Conservation (phyloP, 2,329 filamentous ascomycete genomes). For the Claviceps pusilla region DNA sequence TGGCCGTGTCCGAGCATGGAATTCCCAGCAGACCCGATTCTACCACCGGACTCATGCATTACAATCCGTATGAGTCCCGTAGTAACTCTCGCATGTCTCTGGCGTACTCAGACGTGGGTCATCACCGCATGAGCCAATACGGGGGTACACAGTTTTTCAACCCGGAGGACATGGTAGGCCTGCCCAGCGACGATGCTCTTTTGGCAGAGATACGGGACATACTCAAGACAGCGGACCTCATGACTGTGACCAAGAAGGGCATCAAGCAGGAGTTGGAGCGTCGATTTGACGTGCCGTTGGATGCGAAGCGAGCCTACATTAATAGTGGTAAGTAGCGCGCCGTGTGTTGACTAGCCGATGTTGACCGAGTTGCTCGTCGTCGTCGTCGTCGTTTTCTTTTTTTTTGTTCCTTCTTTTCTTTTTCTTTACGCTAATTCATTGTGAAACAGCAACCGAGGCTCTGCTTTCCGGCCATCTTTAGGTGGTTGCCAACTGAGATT, state of each 20-base stretch:
- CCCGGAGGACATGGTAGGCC: conserved; percentile 52
- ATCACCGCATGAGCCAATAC: conserved; percentile 46
- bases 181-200: conserved; percentile 80
- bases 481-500: conserved; percentile 5
- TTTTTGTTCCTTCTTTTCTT: not conserved
- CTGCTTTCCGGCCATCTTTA: conserved; percentile 64
- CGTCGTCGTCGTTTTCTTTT: not conserved
- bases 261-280: conserved; percentile 88
- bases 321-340: conserved; percentile 57
- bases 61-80: conserved; percentile 34
- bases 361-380: not conserved
- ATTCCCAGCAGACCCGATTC: conserved; percentile 44
- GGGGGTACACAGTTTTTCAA: conserved; percentile 44
- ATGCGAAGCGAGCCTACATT: conserved; percentile 83
- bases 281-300: conserved; percentile 73
- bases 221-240: conserved; percentile 77
- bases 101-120: conserved; percentile 52
- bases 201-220: conserved; percentile 92
- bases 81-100: conserved; percentile 61
- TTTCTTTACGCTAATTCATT: not conserved
- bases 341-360: not conserved
- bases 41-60: conserved; percentile 34
- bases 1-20: conserved; percentile 54
- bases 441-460: conserved; percentile 52
- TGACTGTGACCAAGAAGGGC: conserved; percentile 97